A percentile compares a stretch with the other conserved stretches of the same genome.
Evolutionary conservation across 2,329 filamentous ascomycete genomes (phyloP).

Genomic region (Colletotrichum eleusines): DNA sequence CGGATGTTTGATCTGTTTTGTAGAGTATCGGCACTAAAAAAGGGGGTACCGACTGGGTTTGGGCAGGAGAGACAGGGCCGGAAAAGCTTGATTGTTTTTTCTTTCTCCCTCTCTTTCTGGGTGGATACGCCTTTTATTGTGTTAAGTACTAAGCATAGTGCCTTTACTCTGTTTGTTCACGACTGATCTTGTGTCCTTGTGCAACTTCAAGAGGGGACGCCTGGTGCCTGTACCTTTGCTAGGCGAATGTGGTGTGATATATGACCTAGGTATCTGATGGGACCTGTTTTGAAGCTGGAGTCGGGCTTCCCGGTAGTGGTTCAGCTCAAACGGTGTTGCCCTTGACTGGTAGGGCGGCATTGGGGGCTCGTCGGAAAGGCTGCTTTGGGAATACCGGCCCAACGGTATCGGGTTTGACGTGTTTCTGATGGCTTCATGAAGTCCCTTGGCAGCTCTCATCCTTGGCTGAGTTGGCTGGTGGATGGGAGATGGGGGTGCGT

Average conservation of each 20-base stretch:
- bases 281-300: background rate
- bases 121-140: no score
- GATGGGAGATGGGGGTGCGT: no score
- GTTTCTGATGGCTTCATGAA: background rate
- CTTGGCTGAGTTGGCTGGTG: background rate
- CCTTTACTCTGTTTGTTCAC: no score
- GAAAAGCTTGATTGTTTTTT: background rate
- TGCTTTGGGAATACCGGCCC: background rate
- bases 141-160: no score
- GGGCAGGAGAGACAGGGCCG: background rate
- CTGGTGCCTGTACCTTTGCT: background rate
- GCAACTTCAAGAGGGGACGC: no score
- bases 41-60: no score
- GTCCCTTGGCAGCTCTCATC: background rate
- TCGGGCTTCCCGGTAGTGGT: background rate
- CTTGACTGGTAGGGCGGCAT: no score
- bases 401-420: no score
- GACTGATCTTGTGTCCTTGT: no score
- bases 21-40: no score
- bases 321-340: background rate
- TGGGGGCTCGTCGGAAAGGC: background rate
- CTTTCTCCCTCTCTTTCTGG: no score
- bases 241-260: background rate
- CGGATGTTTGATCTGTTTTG: background rate
- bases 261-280: background rate